Percentiles rank a stretch among this genome's conserved stretches.
These are phyloP conservation scores for Pneumocystis jirovecii DNA, from an alignment of 1,139 yeast species.

Conservation along the genomic window DNA sequence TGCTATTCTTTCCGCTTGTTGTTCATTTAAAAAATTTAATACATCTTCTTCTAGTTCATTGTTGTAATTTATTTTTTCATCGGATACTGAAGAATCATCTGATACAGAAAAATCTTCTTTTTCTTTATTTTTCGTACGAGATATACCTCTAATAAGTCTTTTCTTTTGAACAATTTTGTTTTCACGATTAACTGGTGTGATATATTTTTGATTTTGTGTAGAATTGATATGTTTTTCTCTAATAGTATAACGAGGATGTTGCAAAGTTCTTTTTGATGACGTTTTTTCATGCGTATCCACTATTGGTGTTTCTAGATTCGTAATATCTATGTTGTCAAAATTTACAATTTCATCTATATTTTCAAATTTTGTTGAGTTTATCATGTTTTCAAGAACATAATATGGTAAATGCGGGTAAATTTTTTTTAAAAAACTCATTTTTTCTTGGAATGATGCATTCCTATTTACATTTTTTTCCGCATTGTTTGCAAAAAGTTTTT, in stretches of 20 bases:
- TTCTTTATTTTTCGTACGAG: constrained; percentile 20
- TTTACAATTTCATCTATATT: neutral
- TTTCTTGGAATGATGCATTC: neutral
- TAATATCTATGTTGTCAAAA: neutral
- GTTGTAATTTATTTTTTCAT: constrained; percentile 16
- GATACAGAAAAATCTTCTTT: constrained; percentile 30
- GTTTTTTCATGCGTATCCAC: neutral
- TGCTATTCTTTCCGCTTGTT: constrained; percentile 56
- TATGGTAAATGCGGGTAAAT: neutral
- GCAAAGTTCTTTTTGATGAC: neutral
- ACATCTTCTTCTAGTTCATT: constrained; percentile 48
- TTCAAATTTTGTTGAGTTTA: neutral
- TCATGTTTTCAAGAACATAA: neutral
- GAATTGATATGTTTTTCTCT: constrained; percentile 1
- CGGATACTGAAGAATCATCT: constrained; percentile 28
- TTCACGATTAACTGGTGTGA: neutral
- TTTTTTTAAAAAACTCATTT: neutral
- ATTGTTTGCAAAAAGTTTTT: neutral
- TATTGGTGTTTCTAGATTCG: neutral
- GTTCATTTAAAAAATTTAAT: constrained; percentile 62
- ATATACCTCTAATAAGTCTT: neutral
- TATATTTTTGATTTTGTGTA: neutral
- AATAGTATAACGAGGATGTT: neutral
- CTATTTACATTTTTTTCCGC: neutral
- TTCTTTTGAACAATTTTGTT: constrained; percentile 4